A percentile compares a stretch with the other conserved stretches of the same genome.
These are phyloP conservation scores for Gaultheria prostrata DNA, from an alignment of 148 eudicot genomes.

Conservation along the genomic window DNA sequence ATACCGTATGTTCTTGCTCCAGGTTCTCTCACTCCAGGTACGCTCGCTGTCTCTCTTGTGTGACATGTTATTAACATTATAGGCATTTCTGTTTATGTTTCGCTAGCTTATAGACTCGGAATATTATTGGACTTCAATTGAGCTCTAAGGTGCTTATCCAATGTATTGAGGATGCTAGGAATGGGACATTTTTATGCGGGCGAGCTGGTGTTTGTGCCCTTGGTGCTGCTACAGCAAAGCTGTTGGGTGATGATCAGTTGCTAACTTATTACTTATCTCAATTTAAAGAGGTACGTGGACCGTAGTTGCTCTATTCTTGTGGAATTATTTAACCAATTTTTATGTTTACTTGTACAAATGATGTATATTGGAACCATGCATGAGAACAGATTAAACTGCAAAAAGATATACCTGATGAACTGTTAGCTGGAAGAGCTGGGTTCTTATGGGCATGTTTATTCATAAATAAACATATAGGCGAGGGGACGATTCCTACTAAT, in stretches of 20 bases:
- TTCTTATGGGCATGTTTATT: constrained; percentile 60
- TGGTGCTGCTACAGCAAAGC: constrained; percentile 63
- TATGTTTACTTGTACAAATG: background rate
- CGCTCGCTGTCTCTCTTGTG: background rate
- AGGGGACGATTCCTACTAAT: constrained; percentile 41
- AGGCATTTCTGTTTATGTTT: background rate
- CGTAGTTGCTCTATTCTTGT: background rate
- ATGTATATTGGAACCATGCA: background rate
- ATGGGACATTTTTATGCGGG: constrained; percentile 61
- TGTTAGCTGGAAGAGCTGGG: constrained; percentile 62
- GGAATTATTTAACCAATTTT: background rate
- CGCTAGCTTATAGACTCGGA: background rate
- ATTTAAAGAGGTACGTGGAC: constrained; percentile 43
- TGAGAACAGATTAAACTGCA: constrained; percentile 35
- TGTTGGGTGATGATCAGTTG: constrained; percentile 39
- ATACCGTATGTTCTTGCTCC: constrained; percentile 39
- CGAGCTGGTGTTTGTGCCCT: constrained; percentile 70
- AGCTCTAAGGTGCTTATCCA: background rate
- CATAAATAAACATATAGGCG: constrained; percentile 50
- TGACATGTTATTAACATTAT: background rate
- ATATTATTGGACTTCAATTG: background rate
- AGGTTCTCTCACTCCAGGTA: constrained; percentile 26
- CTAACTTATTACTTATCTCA: constrained; percentile 38
- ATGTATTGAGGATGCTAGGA: constrained; percentile 24
- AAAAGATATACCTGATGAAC: constrained; percentile 41